Percentiles rank a stretch among this genome's conserved stretches.
Conservation (phyloP, 176 grass and related monocot species). For the Pharus latifolius region DNA sequence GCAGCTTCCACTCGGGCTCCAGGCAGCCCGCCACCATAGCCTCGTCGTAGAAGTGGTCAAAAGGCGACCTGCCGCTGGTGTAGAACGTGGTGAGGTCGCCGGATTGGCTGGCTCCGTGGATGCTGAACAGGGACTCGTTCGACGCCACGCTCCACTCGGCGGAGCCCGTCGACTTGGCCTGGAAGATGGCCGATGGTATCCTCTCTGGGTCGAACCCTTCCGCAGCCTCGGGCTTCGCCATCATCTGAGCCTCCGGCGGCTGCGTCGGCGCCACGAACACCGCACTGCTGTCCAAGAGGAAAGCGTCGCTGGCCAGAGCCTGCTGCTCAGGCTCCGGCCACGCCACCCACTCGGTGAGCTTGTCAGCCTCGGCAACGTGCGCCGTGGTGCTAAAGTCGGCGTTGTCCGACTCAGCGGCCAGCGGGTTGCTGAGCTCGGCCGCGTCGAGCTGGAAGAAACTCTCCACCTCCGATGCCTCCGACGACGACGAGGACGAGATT, state of each 20-base stretch:
- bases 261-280: not conserved
- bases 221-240: not conserved
- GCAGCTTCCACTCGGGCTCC: not conserved
- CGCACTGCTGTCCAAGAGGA: not conserved
- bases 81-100: conserved; percentile 17
- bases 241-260: conserved; percentile 22
- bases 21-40: not conserved
- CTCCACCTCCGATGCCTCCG: not conserved
- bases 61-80: conserved; percentile 25
- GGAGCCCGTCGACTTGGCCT: conserved; percentile 23
- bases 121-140: conserved; percentile 75
- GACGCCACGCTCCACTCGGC: conserved; percentile 64
- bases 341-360: conserved; percentile 4
- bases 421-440: not conserved
- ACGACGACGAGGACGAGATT: conserved; percentile 11
- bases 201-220: conserved; percentile 38
- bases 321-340: conserved; percentile 7
- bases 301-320: not conserved
- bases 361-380: not conserved
- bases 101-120: conserved; percentile 32
- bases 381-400: too few species aligned
- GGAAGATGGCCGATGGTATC: conserved; percentile 61
- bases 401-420: not conserved
- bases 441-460: conserved; percentile 20
- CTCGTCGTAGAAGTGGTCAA: conserved; percentile 46